Percentiles rank a stretch among this genome's conserved stretches.
phyloP scores from a whole-genome alignment of 164 flowering plant species.

The Piper betle region DNA sequence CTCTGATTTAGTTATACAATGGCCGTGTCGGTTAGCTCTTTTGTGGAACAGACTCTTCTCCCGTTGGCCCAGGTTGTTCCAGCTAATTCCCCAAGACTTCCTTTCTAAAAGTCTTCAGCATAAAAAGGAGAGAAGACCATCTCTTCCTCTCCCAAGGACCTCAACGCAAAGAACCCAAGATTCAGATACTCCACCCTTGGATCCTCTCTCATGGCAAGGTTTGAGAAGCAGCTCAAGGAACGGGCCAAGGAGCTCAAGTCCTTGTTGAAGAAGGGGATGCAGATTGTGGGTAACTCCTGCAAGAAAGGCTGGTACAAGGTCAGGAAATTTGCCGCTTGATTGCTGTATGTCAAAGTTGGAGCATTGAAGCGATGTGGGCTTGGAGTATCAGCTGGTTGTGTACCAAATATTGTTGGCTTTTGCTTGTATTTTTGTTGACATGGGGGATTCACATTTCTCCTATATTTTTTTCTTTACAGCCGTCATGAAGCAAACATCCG shows the following conservation, averaged over 20 bases:
- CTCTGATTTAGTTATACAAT: background rate
- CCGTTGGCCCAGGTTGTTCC: background rate
- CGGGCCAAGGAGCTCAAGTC: constrained; percentile 44
- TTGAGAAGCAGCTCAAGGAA: constrained; percentile 50
- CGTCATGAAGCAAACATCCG: no score
- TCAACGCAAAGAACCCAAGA: background rate
- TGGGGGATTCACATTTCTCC: no score
- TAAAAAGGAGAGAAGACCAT: background rate
- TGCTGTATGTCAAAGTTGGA: background rate
- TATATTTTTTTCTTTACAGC: no score
- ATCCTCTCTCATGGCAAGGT: constrained; percentile 24
- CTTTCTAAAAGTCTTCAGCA: background rate
- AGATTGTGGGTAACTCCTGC: constrained; percentile 45
- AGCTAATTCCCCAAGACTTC: background rate
- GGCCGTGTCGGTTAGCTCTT: background rate
- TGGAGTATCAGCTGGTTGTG: background rate
- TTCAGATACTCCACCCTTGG: background rate
- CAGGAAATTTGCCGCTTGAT: constrained; percentile 11
- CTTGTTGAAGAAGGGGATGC: constrained; percentile 48
- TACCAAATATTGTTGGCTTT: no score
- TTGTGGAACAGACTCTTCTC: background rate
- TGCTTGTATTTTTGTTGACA: no score
- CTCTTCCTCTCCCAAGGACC: background rate
- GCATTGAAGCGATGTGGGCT: background rate
- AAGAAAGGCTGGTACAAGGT: constrained; percentile 79